phyloP scores from a whole-genome alignment of 495 filamentous ascomycete species.

The Sordaria brevicollis region DNA sequence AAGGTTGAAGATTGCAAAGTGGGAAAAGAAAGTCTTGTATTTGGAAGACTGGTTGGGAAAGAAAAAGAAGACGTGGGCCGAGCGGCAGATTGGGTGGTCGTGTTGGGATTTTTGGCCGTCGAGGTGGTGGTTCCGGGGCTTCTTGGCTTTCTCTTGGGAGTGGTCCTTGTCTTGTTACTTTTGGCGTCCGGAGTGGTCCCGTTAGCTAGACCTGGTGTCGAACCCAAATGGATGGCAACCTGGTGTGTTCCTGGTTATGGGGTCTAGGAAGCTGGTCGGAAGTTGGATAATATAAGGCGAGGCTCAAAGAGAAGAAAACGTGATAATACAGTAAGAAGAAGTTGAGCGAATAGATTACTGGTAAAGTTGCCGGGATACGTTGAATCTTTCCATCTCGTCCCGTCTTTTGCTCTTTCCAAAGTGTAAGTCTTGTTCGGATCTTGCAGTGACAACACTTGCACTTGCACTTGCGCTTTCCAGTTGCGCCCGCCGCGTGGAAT shows the following conservation, averaged over 20 bases:
- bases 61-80: neutral
- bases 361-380: neutral
- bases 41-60: neutral
- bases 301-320: neutral
- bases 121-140: neutral
- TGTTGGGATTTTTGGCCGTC: neutral
- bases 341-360: neutral
- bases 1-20: neutral
- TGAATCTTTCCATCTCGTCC: neutral
- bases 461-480: too few relatives aligned
- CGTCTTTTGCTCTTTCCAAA: too few relatives aligned
- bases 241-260: neutral
- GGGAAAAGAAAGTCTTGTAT: neutral
- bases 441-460: neutral
- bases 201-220: neutral
- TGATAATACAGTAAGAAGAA: neutral
- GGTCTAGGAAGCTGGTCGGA: too few relatives aligned
- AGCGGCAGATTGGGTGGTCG: neutral
- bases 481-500: neutral
- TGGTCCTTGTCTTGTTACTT: neutral
- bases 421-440: neutral
- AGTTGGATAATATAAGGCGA: neutral
- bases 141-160: neutral
- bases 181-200: neutral
- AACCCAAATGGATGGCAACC: neutral